Percentiles rank a stretch among this genome's conserved stretches.
These are phyloP conservation scores for Irpex lacteus DNA, from an alignment of 1,284 basidiomycete species.

Conservation along the genomic window DNA sequence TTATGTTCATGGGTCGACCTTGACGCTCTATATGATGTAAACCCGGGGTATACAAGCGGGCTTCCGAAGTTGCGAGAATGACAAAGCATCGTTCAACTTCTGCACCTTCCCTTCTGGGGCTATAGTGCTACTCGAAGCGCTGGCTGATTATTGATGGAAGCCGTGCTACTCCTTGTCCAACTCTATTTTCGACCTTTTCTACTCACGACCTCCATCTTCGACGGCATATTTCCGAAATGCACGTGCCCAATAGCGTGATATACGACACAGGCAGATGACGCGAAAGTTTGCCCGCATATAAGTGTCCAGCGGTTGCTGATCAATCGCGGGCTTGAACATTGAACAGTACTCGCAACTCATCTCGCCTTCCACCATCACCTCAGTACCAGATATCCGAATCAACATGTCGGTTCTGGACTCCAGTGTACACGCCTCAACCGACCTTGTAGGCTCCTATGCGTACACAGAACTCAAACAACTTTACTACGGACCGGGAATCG, in stretches of 20 bases:
- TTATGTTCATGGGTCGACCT: no score
- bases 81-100: background rate
- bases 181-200: background rate
- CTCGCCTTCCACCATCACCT: background rate
- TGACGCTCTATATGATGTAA: no score
- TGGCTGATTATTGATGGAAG: no score
- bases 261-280: background rate
- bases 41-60: no score
- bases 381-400: background rate
- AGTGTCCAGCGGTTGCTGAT: background rate
- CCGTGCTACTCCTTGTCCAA: no score
- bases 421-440: conserved; percentile 14
- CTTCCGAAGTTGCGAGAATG: background rate
- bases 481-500: conserved; percentile 66
- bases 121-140: background rate
- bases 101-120: background rate
- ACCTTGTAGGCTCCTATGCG: conserved; percentile 50
- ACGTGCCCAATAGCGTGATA: background rate
- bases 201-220: background rate
- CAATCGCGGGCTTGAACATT: background rate
- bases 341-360: background rate
- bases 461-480: conserved; percentile 65
- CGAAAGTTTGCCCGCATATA: background rate
- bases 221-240: background rate
- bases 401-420: conserved; percentile 22